phyloP scores from a whole-genome alignment of 2,329 filamentous ascomycete species.

The Aaosphaeria pasadenensis region DNA sequence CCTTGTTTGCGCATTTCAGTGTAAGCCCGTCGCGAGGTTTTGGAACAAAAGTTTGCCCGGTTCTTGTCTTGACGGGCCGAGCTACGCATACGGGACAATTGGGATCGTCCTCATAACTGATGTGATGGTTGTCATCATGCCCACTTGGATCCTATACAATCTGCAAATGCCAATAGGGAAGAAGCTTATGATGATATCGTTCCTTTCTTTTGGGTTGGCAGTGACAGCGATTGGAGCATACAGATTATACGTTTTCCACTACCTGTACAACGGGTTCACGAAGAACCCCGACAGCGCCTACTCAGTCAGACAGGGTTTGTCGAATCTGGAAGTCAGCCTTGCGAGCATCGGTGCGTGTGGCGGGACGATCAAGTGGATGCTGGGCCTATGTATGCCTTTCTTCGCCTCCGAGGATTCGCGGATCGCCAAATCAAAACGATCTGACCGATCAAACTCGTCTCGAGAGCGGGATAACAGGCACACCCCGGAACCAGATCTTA shows the following conservation, averaged over 20 bases:
- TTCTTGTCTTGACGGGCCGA: slow-evolving; percentile 7
- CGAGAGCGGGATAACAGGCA: no score
- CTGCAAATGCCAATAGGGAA: slow-evolving; percentile 13
- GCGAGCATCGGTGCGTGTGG: slow-evolving; percentile 15
- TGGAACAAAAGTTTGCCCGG: slow-evolving; percentile 1
- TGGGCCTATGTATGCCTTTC: slow-evolving; percentile 13
- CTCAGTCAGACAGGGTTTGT: slow-evolving; percentile 7
- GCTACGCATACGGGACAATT: slow-evolving; percentile 11
- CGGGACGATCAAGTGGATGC: slow-evolving; percentile 14
- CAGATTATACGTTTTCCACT: slow-evolving; percentile 9
- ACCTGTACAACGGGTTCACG: slow-evolving; percentile 7
- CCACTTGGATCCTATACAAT: slow-evolving; percentile 17
- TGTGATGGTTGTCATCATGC: slow-evolving; percentile 15
- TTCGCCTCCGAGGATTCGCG: slow-evolving; percentile 2
- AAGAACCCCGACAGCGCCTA: slow-evolving; percentile 8
- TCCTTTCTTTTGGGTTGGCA: slow-evolving; percentile 13
- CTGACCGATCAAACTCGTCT: background rate
- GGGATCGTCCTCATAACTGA: slow-evolving; percentile 14
- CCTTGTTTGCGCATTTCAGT: slow-evolving; percentile 4
- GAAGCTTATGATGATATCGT: slow-evolving; percentile 15
- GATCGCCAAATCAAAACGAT: background rate
- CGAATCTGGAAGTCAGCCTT: slow-evolving; percentile 17
- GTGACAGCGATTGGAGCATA: slow-evolving; percentile 13
- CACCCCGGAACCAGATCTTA: no score
- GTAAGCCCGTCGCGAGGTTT: background rate